phyloP scores from a whole-genome alignment of 1,139 yeast species.

The Kazachstania sp. region DNA sequence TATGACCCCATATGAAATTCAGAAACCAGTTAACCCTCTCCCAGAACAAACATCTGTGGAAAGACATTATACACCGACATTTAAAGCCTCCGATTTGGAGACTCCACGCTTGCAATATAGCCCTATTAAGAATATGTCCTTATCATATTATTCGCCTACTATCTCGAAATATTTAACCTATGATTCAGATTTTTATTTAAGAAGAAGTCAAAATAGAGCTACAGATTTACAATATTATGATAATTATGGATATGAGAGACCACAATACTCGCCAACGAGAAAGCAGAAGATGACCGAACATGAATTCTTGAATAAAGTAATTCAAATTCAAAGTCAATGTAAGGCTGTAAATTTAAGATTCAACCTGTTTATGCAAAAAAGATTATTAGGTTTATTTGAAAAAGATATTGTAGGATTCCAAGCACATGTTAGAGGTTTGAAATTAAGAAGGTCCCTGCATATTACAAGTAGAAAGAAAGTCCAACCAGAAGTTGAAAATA shows the following conservation, averaged over 20 bases:
- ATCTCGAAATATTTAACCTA: slow-evolving; percentile 24
- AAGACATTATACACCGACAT: slow-evolving; percentile 8
- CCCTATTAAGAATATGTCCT: slow-evolving; percentile 21
- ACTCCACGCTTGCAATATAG: slow-evolving; percentile 22
- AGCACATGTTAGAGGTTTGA: slow-evolving; percentile 18
- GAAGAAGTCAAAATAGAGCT: slow-evolving; percentile 24
- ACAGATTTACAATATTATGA: slow-evolving; percentile 21
- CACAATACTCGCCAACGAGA: slow-evolving; percentile 31
- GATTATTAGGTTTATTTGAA: slow-evolving; percentile 28
- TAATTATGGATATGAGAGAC: slow-evolving; percentile 16
- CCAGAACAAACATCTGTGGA: background rate
- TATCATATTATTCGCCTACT: slow-evolving; percentile 30
- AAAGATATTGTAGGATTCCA: slow-evolving; percentile 31
- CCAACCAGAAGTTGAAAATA: background rate
- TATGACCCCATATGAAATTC: too few relatives aligned
- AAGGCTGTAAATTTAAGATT: slow-evolving; percentile 62
- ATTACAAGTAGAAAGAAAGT: background rate
- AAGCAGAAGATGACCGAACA: slow-evolving; percentile 29
- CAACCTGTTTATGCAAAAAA: slow-evolving; percentile 47
- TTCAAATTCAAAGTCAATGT: slow-evolving; percentile 49
- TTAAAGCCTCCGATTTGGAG: slow-evolving; percentile 7
- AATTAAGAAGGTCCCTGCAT: background rate
- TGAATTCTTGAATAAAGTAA: slow-evolving; percentile 32
- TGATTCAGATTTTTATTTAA: slow-evolving; percentile 24
- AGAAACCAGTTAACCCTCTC: background rate